Conservation (phyloP, 768 basidiomycete genomes). For the Pleurotus pulmonarius region DNA sequence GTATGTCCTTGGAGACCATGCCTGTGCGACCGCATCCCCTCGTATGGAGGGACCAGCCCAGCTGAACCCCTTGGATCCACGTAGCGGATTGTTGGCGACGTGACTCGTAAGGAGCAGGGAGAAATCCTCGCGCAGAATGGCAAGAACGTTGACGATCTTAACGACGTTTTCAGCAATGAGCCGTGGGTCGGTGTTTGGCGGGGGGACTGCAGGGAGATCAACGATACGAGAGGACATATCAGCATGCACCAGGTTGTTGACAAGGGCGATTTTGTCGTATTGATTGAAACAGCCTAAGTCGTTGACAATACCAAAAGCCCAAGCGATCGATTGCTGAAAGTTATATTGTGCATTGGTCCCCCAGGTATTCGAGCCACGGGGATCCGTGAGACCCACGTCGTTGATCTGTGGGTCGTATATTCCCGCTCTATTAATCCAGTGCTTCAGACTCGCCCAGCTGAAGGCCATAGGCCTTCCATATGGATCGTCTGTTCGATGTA, state of each 20-base stretch:
- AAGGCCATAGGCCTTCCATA: not conserved
- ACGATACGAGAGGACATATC: not conserved
- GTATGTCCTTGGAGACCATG: not conserved
- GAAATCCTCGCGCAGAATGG: not conserved
- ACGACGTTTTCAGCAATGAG: not conserved
- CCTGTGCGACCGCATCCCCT: not conserved
- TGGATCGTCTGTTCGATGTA: not conserved
- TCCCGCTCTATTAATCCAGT: constrained; percentile 1
- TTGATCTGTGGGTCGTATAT: not conserved
- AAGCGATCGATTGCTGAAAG: not conserved
- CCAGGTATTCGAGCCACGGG: not conserved
- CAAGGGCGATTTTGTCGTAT: constrained; percentile 4
- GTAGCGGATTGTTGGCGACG: not conserved
- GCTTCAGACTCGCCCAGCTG: constrained; percentile 3
- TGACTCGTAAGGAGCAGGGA: constrained; percentile 1
- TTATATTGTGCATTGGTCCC: not conserved
- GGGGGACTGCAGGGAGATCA: not conserved
- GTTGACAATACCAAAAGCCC: constrained; percentile 5
- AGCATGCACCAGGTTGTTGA: constrained; percentile 1
- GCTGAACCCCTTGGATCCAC: not conserved
- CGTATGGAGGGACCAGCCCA: constrained; percentile 2
- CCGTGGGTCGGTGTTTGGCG: not conserved
- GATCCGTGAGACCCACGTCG: not conserved
- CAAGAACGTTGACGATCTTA: not conserved
- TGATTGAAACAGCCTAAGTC: constrained; percentile 6